Evolutionary conservation across 2,329 filamentous ascomycete species (phyloP).

Genomic region (Pyrenophora seminiperda): DNA sequence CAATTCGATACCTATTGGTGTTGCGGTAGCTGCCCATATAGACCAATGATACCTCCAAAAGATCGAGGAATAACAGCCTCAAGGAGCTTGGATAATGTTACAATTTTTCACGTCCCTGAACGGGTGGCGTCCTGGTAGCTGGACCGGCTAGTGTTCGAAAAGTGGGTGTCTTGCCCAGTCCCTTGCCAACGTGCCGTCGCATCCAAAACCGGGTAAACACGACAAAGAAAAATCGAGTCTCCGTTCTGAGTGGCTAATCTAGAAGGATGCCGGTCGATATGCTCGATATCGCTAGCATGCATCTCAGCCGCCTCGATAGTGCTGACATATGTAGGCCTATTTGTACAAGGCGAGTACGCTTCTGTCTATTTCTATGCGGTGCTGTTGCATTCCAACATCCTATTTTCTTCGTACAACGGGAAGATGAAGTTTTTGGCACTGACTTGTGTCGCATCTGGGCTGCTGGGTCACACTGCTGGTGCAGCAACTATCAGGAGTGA

Average conservation of each 20-base stretch:
- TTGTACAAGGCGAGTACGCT: background rate
- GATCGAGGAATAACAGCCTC: no score
- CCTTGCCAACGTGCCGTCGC: background rate
- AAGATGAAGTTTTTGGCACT: conserved; percentile 14
- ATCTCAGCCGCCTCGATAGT: background rate
- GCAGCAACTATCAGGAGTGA: background rate
- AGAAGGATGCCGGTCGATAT: background rate
- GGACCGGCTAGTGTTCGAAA: background rate
- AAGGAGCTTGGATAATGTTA: no score
- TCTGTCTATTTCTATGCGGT: background rate
- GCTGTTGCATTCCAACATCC: background rate
- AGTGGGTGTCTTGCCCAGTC: background rate
- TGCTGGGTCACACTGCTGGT: conserved; percentile 7
- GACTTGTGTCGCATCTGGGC: conserved; percentile 4
- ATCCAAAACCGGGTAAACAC: conserved; percentile 7
- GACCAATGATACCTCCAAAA: no score
- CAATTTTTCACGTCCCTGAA: background rate
- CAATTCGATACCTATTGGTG: no score
- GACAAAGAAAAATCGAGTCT: background rate
- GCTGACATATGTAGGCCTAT: background rate
- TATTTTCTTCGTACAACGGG: background rate
- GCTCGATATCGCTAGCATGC: conserved; percentile 10
- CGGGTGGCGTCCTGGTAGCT: background rate
- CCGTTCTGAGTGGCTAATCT: conserved; percentile 2
- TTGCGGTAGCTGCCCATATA: no score